These are phyloP conservation scores for Pseudogymnoascus sp. DNA, from an alignment of 2,329 filamentous ascomycete genomes.

Conservation along the genomic window DNA sequence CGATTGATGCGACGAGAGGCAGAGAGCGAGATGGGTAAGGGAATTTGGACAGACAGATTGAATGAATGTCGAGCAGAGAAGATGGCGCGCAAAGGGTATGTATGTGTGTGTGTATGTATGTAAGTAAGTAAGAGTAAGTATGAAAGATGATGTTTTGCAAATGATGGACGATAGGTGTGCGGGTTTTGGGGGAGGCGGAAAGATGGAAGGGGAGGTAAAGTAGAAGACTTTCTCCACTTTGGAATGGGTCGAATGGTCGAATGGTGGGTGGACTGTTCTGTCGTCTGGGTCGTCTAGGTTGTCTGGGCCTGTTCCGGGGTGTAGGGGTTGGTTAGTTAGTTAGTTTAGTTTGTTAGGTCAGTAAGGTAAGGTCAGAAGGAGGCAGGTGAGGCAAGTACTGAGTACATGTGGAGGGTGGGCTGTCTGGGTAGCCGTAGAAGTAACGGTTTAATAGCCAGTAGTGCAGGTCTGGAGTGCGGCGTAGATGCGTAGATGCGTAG, in stretches of 20 bases:
- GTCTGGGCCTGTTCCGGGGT: conserved; percentile 1
- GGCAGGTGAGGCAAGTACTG: not conserved
- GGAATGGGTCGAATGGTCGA: too few relatives aligned
- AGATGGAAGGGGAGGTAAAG: not conserved
- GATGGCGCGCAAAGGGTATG: not conserved
- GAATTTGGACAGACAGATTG: not conserved
- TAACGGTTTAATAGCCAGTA: not conserved
- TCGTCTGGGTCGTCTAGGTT: not conserved
- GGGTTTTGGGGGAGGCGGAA: not conserved
- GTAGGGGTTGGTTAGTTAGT: not conserved
- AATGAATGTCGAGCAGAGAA: not conserved
- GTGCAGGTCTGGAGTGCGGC: not conserved
- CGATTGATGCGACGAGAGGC: not conserved
- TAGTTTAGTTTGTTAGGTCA: not conserved
- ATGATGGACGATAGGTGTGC: not conserved
- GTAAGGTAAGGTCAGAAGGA: not conserved
- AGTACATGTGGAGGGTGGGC: not conserved
- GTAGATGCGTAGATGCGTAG: not conserved
- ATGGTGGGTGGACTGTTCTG: not conserved
- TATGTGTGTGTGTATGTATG: not conserved
- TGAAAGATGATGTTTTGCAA: not conserved
- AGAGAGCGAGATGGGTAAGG: not conserved
- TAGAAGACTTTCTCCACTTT: conserved; percentile 9
- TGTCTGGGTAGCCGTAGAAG: not conserved
- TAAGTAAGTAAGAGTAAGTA: not conserved